Conservation (phyloP, 257 asterid genomes). For the Solanum raphanifolium region DNA sequence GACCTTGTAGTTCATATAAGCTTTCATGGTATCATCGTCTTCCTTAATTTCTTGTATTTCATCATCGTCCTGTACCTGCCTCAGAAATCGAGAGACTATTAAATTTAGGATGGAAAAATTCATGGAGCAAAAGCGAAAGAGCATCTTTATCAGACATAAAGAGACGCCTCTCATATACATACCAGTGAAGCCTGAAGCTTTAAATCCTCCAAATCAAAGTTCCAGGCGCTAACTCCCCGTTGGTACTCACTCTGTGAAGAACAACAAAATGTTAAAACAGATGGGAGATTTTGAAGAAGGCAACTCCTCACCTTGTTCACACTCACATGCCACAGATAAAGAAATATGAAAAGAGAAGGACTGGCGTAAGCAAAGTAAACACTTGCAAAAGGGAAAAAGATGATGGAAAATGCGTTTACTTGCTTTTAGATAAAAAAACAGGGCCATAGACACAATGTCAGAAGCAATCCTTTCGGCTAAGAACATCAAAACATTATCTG, state of each 20-base stretch:
- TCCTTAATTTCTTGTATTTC: conserved; percentile 65
- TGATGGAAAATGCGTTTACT: not conserved
- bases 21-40: conserved; percentile 37
- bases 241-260: conserved; percentile 83
- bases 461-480: not conserved
- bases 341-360: not conserved
- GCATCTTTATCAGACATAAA: not conserved
- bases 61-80: conserved; percentile 83
- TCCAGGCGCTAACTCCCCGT: conserved; percentile 99
- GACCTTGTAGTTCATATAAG: conserved; percentile 39
- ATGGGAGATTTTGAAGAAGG: not conserved
- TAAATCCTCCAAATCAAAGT: conserved; percentile 92
- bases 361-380: not conserved
- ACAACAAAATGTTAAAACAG: not conserved
- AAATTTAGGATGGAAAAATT: not conserved
- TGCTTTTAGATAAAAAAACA: not conserved
- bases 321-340: not conserved
- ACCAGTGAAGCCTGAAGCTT: conserved; percentile 93
- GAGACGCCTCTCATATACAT: conserved; percentile 13
- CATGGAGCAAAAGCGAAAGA: not conserved
- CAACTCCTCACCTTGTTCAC: not conserved
- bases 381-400: not conserved
- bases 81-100: not conserved
- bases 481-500: not conserved
- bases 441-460: not conserved